Conservation (phyloP, 2,329 filamentous ascomycete species). For the Monilinia vaccinii-corymbosi region DNA sequence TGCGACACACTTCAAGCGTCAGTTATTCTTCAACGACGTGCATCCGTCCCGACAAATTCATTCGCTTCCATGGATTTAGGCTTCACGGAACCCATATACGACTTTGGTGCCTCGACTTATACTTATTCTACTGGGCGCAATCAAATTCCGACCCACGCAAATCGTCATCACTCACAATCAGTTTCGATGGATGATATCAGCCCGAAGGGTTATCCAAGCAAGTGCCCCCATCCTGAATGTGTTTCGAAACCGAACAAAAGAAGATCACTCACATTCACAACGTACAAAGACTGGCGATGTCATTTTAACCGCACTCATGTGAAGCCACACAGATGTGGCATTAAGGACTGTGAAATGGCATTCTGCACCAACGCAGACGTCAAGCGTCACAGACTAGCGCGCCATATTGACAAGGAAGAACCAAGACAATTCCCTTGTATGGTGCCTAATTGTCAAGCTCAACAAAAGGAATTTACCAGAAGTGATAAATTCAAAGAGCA, state of each 20-base stretch:
- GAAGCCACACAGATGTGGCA: no score
- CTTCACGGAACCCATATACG: neutral
- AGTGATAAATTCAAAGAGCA: neutral
- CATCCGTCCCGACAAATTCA: neutral
- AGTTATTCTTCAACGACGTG: neutral
- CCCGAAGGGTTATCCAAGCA: neutral
- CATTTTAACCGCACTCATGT: neutral
- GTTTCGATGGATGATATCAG: neutral
- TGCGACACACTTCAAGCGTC: neutral
- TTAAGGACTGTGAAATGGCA: neutral
- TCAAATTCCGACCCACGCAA: neutral
- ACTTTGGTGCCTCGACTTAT: neutral
- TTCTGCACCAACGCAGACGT: neutral
- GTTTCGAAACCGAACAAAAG: neutral
- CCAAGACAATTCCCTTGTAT: neutral
- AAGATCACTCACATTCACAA: neutral
- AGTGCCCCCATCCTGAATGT: neutral
- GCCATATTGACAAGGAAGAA: neutral
- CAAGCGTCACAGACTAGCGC: neutral
- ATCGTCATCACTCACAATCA: neutral
- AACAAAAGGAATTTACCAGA: neutral
- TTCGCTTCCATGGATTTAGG: neutral
- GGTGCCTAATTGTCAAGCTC: neutral
- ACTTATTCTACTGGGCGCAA: neutral
- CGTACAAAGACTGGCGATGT: neutral